These are phyloP conservation scores for Lanmaoa rubissima DNA, from an alignment of 768 basidiomycete genomes.

Conservation along the genomic window DNA sequence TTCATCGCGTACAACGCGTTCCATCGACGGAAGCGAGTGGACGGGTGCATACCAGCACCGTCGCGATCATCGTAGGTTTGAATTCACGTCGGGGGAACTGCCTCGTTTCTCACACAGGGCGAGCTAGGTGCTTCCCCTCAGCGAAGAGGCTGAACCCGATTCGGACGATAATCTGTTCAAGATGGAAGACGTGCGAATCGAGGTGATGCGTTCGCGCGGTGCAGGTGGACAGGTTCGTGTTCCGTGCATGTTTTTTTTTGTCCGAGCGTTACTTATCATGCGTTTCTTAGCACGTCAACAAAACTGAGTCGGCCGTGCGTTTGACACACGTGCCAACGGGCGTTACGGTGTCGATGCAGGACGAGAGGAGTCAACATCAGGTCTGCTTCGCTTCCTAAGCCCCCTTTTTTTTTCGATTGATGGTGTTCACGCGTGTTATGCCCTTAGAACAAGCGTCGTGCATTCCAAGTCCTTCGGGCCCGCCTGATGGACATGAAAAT, in stretches of 20 bases:
- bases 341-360: conserved; percentile 96
- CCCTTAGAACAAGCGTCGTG: conserved; percentile 82
- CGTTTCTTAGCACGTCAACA: conserved; percentile 87
- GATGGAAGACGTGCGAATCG: conserved; percentile 85
- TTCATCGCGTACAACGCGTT: conserved; percentile 93
- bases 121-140: conserved; percentile 74
- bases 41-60: conserved; percentile 89
- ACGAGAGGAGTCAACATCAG: conserved; percentile 94
- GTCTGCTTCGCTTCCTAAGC: conserved; percentile 35
- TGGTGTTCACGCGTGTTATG: not conserved
- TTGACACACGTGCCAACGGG: conserved; percentile 91
- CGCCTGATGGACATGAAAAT: conserved; percentile 83
- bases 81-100: not conserved
- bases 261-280: not conserved
- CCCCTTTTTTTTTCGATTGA: not conserved
- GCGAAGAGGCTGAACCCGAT: conserved; percentile 58
- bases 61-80: conserved; percentile 74
- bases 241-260: too few relatives aligned
- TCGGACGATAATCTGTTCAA: conserved; percentile 63
- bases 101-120: not conserved
- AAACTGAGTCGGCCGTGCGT: conserved; percentile 96
- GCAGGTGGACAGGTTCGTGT: conserved; percentile 86
- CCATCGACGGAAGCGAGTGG: conserved; percentile 89
- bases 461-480: conserved; percentile 85
- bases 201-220: conserved; percentile 96